phyloP scores from a whole-genome alignment of 176 grass and related monocot species.

The Pontederia crassipes region DNA sequence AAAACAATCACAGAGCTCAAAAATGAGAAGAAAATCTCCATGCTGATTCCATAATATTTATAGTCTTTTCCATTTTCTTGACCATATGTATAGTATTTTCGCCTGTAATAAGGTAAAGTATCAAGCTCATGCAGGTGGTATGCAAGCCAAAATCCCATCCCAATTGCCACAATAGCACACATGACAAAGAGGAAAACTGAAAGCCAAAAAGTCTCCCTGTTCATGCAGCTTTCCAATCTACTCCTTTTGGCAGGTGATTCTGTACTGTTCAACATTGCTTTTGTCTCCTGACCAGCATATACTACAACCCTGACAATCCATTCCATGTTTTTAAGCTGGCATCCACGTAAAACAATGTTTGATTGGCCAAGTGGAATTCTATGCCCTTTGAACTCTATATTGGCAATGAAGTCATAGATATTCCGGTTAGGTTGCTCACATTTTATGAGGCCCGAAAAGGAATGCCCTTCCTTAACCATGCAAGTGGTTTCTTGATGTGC shows the following conservation, averaged over 20 bases:
- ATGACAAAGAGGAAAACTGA: slow-evolving; percentile 92
- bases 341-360: slow-evolving; percentile 91
- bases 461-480: slow-evolving; percentile 36
- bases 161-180: slow-evolving; percentile 90
- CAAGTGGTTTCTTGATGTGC: slow-evolving; percentile 77
- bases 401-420: slow-evolving; percentile 96
- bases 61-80: slow-evolving; percentile 74
- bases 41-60: slow-evolving; percentile 77
- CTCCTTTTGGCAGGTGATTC: slow-evolving; percentile 95
- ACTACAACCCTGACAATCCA: slow-evolving; percentile 89
- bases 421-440: slow-evolving; percentile 98
- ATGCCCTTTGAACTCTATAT: slow-evolving; percentile 72
- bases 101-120: slow-evolving; percentile 87
- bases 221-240: slow-evolving; percentile 97
- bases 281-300: slow-evolving; percentile 99
- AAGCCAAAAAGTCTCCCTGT: slow-evolving; percentile 98
- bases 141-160: slow-evolving; percentile 93
- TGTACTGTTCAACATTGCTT: slow-evolving; percentile 98
- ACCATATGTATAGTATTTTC: slow-evolving; percentile 70
- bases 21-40: slow-evolving; percentile 99
- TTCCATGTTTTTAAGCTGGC: slow-evolving; percentile 94
- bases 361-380: slow-evolving; percentile 92
- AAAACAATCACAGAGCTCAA: slow-evolving; percentile 99
- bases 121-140: slow-evolving; percentile 71
- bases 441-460: slow-evolving; percentile 67